A percentile compares a stretch with the other conserved stretches of the same genome.
Conservation (phyloP, 177 flowering plant species). For the Vitis hybrid region DNA sequence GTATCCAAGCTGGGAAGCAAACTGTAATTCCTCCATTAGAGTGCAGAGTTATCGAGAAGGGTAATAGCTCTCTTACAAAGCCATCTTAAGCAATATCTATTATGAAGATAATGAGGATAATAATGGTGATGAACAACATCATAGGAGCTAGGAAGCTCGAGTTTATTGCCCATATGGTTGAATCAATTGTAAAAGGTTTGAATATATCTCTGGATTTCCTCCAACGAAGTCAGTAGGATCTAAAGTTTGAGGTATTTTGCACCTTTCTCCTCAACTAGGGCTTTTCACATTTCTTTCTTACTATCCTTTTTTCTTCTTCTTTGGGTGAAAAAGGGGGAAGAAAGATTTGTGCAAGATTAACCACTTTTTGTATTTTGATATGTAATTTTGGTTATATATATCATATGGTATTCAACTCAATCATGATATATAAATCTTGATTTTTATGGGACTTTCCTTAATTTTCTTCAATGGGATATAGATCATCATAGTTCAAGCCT, state of each 20-base stretch:
- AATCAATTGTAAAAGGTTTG: neutral
- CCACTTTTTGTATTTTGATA: neutral
- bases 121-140: slow-evolving; percentile 2
- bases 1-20: slow-evolving; percentile 9
- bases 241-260: neutral
- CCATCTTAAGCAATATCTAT: slow-evolving; percentile 13
- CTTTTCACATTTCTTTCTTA: neutral
- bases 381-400: neutral
- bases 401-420: too few species aligned
- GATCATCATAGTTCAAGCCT: too few species aligned
- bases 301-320: neutral
- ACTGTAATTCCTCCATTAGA: slow-evolving; percentile 13
- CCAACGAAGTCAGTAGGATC: neutral
- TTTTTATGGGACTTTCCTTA: neutral
- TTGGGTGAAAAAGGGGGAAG: neutral
- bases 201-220: neutral
- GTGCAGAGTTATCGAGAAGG: slow-evolving; percentile 18
- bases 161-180: too few species aligned
- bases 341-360: neutral
- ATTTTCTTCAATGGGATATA: neutral
- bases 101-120: neutral
- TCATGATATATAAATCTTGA: neutral
- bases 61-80: slow-evolving; percentile 15
- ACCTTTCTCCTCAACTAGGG: neutral
- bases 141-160: neutral